Evolutionary conservation across 2,329 filamentous ascomycete genomes (phyloP), one percentile per base, ranked within the genome.

Genomic region (Aspergillus neoniger): DNA sequence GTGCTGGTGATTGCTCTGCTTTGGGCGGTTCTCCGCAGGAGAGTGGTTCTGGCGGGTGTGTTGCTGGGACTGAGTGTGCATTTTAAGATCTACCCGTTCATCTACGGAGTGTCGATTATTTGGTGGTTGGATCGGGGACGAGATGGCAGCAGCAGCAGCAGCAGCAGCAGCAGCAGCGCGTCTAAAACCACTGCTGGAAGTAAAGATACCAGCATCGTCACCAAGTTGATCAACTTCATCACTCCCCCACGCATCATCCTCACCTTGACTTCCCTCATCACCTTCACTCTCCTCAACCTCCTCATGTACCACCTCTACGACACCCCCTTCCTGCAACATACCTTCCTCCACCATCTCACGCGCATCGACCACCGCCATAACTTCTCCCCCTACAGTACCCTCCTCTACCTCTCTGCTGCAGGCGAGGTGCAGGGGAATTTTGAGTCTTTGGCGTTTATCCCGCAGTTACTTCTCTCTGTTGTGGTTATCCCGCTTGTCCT

Each of bases 31-130:
- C 79, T 92, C 64, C 81, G 84, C 55, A 82, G 82, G 54, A 81
- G 81, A n/a, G 79, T 90, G 17, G 70, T 77, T 1, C 73, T 96
- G 8, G 90, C 92, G 0, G 94, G 91, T 0, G 65, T 88, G 2
- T 75, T 98, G 30, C 81, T 99, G 2, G 95, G 95, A 0, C 78
- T 96, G 28, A 87, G 87, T 1, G 93, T 98, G 25, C 95, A 99
- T 78, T 96, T 99, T 79, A 99, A 99, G 82, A 98, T 99, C 63
- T 99, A 99, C 71, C 95, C 95, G 0, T 96, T 98, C 76, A 91
- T 99, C 62, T 99, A 99, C 76, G 94, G 91, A 2, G 86, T 88
- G 2, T 78, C 77, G 10, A 74, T 79, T 43, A 55, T 81, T 12
- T 80, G 79, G 79, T 77, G 75, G 69, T 63, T 81, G 57, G 67